Conservation (phyloP, 345 rosid genomes). For the Citrus medica region DNA sequence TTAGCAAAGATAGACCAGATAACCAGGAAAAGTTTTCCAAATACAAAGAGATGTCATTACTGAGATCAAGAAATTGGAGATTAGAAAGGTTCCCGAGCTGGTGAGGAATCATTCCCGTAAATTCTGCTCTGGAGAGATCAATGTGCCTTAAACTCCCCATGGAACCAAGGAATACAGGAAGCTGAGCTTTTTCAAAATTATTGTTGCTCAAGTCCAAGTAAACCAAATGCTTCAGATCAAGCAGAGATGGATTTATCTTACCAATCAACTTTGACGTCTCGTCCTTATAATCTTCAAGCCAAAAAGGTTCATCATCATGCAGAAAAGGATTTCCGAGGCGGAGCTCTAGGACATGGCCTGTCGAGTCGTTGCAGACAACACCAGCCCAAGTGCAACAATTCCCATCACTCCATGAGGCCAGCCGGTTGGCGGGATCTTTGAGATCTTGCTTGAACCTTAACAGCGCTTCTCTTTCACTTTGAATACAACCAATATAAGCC, state of each 20-base stretch:
- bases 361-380: constrained; percentile 21
- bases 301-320: background rate
- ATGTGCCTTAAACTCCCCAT: background rate
- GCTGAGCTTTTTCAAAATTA: background rate
- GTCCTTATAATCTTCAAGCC: too few species aligned
- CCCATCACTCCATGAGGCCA: background rate
- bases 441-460: background rate
- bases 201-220: constrained; percentile 4
- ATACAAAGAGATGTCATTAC: background rate
- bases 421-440: background rate
- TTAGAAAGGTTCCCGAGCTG: background rate
- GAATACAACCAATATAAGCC: background rate
- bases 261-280: background rate
- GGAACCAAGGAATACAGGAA: background rate
- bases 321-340: constrained; percentile 1
- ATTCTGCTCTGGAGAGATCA: background rate
- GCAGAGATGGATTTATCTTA: background rate
- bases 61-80: background rate
- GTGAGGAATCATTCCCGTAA: background rate
- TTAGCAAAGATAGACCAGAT: background rate
- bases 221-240: background rate
- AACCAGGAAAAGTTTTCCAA: background rate
- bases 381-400: constrained; percentile 31
- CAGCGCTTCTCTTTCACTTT: background rate
- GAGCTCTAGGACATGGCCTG: constrained; percentile 23